Conservation (phyloP, 1,139 yeast species). For the Candida smagusa region DNA sequence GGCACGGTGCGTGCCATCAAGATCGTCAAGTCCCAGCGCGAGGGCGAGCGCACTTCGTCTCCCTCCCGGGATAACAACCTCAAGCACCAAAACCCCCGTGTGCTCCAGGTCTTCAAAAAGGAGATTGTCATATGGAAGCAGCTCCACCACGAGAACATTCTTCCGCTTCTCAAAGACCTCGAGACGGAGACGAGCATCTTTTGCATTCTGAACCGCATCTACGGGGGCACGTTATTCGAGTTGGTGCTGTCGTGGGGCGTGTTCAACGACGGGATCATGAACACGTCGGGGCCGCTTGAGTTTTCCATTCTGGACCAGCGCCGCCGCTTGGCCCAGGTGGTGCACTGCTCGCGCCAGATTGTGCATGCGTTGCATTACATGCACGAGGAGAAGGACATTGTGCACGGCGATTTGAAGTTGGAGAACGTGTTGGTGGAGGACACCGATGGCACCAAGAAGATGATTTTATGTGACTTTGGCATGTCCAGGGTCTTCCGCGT, state of each 20-base stretch:
- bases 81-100: conserved; percentile 24
- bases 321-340: conserved; percentile 19
- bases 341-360: conserved; percentile 48
- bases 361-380: conserved; percentile 63
- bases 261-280: conserved; percentile 25
- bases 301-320: conserved; percentile 29
- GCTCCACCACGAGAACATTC: conserved; percentile 60
- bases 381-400: conserved; percentile 64
- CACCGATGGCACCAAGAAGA: conserved; percentile 18
- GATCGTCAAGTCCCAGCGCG: conserved; percentile 57
- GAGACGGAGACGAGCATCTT: conserved; percentile 66
- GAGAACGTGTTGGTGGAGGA: conserved; percentile 74
- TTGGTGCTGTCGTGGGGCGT: conserved; percentile 67
- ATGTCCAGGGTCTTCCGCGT: conserved; percentile 51
- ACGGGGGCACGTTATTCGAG: conserved; percentile 83
- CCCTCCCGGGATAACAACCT: conserved; percentile 3
- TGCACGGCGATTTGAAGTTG: conserved; percentile 86
- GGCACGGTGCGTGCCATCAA: conserved; percentile 68
- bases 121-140: conserved; percentile 77
- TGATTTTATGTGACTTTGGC: conserved; percentile 83
- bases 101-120: conserved; percentile 53
- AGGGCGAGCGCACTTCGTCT: conserved; percentile 19
- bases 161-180: conserved; percentile 58
- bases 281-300: conserved; percentile 28
- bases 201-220: conserved; percentile 68